Evolutionary conservation across 371 early-diverging fungal genomes (phyloP).

Genomic region (Syncephalastrum racemosum): DNA sequence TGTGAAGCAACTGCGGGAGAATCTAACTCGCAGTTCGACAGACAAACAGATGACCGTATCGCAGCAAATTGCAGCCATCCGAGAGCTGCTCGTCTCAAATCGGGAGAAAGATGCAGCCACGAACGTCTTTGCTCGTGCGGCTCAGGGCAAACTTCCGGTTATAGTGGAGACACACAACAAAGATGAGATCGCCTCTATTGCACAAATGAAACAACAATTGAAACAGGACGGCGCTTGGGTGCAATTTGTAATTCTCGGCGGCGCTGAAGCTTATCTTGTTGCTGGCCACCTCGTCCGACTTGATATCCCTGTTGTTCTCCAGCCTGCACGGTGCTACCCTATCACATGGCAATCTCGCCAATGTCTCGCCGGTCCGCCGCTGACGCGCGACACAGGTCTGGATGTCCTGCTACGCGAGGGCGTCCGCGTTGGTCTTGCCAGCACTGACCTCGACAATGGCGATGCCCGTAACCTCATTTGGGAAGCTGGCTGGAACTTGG

Average conservation of each 20-base stretch:
- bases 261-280: conserved; percentile 72
- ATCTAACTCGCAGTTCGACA: neutral
- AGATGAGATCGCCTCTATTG: conserved; percentile 68
- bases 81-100: conserved; percentile 39
- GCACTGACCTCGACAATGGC: conserved; percentile 56
- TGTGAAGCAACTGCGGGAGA: conserved; percentile 1
- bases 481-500: conserved; percentile 66
- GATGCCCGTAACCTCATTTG: conserved; percentile 70
- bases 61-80: conserved; percentile 65
- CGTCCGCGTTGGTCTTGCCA: conserved; percentile 65
- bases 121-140: conserved; percentile 50
- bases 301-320: conserved; percentile 64
- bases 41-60: conserved; percentile 49
- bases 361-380: conserved; percentile 62
- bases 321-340: conserved; percentile 70
- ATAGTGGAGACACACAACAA: conserved; percentile 64
- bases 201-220: conserved; percentile 54
- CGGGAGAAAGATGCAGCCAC: conserved; percentile 19
- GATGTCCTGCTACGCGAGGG: conserved; percentile 58
- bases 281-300: conserved; percentile 56
- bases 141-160: conserved; percentile 66
- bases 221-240: conserved; percentile 18
- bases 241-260: conserved; percentile 61
- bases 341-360: conserved; percentile 61
- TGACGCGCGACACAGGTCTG: conserved; percentile 51